Evolutionary conservation across 2,329 filamentous ascomycete genomes (phyloP), one percentile per base, ranked within the genome.

Genomic region (Fonsecaea nubica): DNA sequence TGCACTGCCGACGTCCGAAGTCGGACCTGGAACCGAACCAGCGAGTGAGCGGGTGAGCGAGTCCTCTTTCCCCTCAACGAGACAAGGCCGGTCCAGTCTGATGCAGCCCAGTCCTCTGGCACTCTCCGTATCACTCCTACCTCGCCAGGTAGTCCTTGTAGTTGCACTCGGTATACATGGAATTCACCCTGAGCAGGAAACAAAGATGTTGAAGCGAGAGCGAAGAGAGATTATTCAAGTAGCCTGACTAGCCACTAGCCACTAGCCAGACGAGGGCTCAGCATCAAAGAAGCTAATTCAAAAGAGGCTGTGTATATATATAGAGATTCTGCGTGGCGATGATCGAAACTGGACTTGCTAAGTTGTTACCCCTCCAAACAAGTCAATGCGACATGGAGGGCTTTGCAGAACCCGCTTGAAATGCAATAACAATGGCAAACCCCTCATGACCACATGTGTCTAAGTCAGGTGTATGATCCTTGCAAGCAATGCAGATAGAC

Each of bases 391-490:
- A 25, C 45, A 50, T 9, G 18, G 10, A 50, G 45, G 18, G 25
- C 45, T 50, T 12, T 50, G 45, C 45, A 25, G 8, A 21, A 50
- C 45, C 45, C 45, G 45, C 45, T 50, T 50, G 45, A 50, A 50
- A 50, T 50, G 45, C 45, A 18, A 50, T 10, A 21, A 25, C 45
- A 50, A 50, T 25, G 40, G 25, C 52, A 58, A 40, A 55, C 33
- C 45, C 9, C n/a, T 59, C 52, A n/a, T 15, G 56, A 33, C 13
- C n/a, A 50, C 25, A 35, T 25, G 9, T 50, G 45, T 50, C 45
- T 50, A 50, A 50, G 7, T 50, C 45, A 50, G 45, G 45, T 50
- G 45, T 50, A 25, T 50, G 45, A 25, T 50, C 57, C 57, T 59
- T 50, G 57, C 57, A 50, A 59, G 57, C 38, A 59, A 33, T 30